Evolutionary conservation across 2,329 filamentous ascomycete genomes (phyloP), one percentile per base, ranked within the genome.

Genomic region (Hymenoscyphus repandus): DNA sequence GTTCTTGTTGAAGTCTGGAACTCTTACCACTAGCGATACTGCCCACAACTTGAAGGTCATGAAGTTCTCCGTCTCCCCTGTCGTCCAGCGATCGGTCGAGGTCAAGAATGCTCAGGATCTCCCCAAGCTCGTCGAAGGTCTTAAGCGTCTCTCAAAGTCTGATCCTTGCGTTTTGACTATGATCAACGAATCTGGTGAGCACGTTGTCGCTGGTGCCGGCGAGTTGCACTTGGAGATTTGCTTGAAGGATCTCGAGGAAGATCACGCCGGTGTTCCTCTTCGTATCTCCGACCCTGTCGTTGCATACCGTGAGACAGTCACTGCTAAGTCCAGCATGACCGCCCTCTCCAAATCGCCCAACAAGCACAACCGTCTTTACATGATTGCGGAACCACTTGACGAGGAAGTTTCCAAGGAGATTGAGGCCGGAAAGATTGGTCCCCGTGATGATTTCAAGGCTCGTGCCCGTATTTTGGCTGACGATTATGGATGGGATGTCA

Each of bases 31-130:
- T 72, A 85, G 82, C 71, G 93, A 99, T 65, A 95, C 90, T 62
- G 92, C 93, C 72, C 93, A 99, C 87, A 99, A 99, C 86, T 79
- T 99, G 69, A 97, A 97, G 87, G 93, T 99, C 78, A 99, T 99
- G 93, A 97, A 96, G 83, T 99, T 99, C 88, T 99, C 93, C 70
- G 93, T 99, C 73, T 97, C 93, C 55, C 93, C 93, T 68, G 93
- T 99, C 77, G 93, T 99, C 63, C 92, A 88, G 78, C 92, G 92
- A 66, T 96, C 93, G 74, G 93, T 99, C 69, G 90, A 96, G 78
- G 92, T 96, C 81, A 97, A 97, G 90, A 99, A 99, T 79, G 93
- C 93, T 69, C 90, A 95, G 79, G 93, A 99, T 82, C 85, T 99
- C 61, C 93, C 93, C 75, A 99, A 99, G 86, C 86, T 99, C 56